Conservation (phyloP, 108 stramenopile species). For the Epithemia pelagica region DNA sequence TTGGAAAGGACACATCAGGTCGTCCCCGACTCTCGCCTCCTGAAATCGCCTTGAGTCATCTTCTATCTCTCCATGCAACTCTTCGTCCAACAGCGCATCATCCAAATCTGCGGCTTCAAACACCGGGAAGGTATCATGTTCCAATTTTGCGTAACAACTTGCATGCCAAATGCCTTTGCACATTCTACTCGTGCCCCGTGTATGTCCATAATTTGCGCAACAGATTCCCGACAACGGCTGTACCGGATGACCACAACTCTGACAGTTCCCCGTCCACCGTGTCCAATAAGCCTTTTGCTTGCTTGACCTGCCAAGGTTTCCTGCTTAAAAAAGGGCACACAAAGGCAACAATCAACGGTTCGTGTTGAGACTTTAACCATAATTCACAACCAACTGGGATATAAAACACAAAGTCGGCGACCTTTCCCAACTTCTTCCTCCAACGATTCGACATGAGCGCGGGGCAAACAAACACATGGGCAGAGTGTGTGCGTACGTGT, state of each 20-base stretch:
- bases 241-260: conserved; percentile 17
- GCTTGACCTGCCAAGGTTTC: conserved; percentile 22
- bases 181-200: conserved; percentile 8
- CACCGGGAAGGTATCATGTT: conserved; percentile 1
- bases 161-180: conserved; percentile 34
- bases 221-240: conserved; percentile 22
- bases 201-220: conserved; percentile 36
- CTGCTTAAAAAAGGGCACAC: conserved; percentile 23
- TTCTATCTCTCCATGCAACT: conserved; percentile 1
- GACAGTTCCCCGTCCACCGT: conserved; percentile 22
- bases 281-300: conserved; percentile 1
- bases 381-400: conserved; percentile 12
- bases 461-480: conserved; percentile 37
- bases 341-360: conserved; percentile 27
- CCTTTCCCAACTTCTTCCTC: conserved; percentile 18
- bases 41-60: conserved; percentile 8
- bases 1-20: conserved; percentile 31
- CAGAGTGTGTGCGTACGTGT: conserved; percentile 16
- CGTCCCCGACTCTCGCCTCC: conserved; percentile 26
- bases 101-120: conserved; percentile 9
- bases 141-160: conserved; percentile 20
- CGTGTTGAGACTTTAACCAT: conserved; percentile 19
- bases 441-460: conserved; percentile 34
- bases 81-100: not conserved
- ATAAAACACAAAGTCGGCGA: conserved; percentile 15